Conservation (phyloP, 768 basidiomycete species). For the Pulveroboletus sp. region DNA sequence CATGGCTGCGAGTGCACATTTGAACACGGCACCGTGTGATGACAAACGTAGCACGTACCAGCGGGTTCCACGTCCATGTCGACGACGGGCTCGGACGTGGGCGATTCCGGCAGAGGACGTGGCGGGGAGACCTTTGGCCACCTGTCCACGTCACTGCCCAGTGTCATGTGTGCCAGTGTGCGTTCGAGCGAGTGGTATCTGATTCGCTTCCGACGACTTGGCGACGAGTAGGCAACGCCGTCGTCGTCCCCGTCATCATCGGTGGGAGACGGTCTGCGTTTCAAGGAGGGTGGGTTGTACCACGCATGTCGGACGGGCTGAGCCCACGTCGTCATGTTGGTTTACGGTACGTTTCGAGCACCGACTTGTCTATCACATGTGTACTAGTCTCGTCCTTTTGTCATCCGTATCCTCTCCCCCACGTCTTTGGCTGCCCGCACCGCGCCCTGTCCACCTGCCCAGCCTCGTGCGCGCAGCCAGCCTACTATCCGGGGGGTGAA, state of each 20-base stretch:
- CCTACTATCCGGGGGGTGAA: constrained; percentile 83
- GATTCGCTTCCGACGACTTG: constrained; percentile 47
- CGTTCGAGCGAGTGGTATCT: constrained; percentile 51
- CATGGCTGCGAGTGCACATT: constrained; percentile 20
- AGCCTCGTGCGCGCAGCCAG: constrained; percentile 79
- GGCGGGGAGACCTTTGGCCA: constrained; percentile 10
- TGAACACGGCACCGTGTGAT: background rate
- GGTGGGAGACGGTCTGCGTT: constrained; percentile 35
- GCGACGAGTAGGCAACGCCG: background rate
- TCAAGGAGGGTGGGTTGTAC: constrained; percentile 38
- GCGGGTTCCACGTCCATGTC: constrained; percentile 72
- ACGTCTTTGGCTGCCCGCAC: constrained; percentile 50
- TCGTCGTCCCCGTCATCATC: constrained; percentile 18
- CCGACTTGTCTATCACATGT: too few relatives aligned
- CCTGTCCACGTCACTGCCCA: constrained; percentile 24
- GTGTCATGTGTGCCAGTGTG: constrained; percentile 53
- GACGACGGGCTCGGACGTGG: too few relatives aligned
- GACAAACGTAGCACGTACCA: constrained; percentile 37
- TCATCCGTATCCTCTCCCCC: constrained; percentile 32
- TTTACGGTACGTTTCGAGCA: background rate
- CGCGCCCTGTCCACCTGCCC: constrained; percentile 76
- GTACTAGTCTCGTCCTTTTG: constrained; percentile 20
- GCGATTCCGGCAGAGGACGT: too few relatives aligned
- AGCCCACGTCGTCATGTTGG: constrained; percentile 32
- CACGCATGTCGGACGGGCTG: constrained; percentile 42